These are phyloP conservation scores for Schwanniomyces sp. DNA, from an alignment of 805 yeast genomes.

Conservation along the genomic window DNA sequence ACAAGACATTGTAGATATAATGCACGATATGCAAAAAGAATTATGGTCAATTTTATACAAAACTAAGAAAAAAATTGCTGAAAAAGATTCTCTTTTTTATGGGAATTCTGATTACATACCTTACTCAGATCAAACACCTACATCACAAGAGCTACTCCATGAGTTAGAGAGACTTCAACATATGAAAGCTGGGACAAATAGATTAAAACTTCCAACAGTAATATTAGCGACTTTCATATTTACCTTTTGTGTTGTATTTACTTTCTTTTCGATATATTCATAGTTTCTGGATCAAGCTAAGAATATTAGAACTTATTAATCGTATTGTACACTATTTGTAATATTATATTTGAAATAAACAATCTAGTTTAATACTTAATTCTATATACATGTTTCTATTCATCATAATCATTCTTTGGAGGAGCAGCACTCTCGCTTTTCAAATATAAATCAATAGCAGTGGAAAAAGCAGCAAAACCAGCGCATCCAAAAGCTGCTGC, in stretches of 20 bases:
- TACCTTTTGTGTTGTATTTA: too few species aligned
- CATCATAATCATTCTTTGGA: constrained; percentile 84
- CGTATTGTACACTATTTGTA: constrained; percentile 1
- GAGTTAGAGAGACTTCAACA: constrained; percentile 26
- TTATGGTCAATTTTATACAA: not conserved
- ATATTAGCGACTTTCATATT: too few species aligned
- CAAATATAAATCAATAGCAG: constrained; percentile 85
- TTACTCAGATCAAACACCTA: not conserved
- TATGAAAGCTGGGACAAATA: not conserved
- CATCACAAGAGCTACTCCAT: constrained; percentile 10
- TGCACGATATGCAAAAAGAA: not conserved
- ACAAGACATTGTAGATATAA: not conserved
- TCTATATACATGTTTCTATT: constrained; percentile 14
- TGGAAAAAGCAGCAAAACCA: constrained; percentile 94
- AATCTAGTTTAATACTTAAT: not conserved
- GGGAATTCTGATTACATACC: not conserved
- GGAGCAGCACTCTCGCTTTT: constrained; percentile 81
- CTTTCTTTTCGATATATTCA: constrained; percentile 19
- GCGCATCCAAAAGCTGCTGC: constrained; percentile 93
- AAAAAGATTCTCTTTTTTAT: not conserved
- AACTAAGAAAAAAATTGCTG: not conserved
- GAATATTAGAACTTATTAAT: constrained; percentile 11
- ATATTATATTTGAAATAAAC: constrained; percentile 3
- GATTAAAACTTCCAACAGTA: not conserved
- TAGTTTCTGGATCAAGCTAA: constrained; percentile 31